Percentiles rank a stretch among this genome's conserved stretches.
Evolutionary conservation across 2,329 filamentous ascomycete species (phyloP).

Genomic region (Talaromyces funiculosus): DNA sequence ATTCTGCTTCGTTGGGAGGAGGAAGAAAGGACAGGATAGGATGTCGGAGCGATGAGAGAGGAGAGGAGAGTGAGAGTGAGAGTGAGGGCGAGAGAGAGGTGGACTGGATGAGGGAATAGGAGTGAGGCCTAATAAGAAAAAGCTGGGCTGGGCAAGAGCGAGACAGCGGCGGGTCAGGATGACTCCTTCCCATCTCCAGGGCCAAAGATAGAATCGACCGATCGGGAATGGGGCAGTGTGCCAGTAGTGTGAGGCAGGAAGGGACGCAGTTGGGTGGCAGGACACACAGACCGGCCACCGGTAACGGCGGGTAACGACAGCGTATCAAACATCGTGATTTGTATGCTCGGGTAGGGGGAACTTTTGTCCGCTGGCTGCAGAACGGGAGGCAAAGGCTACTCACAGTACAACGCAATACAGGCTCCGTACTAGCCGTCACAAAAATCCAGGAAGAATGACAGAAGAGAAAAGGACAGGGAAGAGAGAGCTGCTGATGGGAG

Average conservation of each 20-base stretch:
- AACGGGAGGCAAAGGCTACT: background rate
- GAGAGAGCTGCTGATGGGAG: background rate
- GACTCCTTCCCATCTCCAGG: conserved; percentile 14
- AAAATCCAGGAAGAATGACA: background rate
- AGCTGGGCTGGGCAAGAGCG: background rate
- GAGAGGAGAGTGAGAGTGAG: background rate
- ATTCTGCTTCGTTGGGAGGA: background rate
- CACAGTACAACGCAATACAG: background rate
- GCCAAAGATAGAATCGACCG: conserved; percentile 18
- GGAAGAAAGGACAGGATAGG: conserved; percentile 5
- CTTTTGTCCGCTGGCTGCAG: background rate
- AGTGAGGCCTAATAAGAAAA: conserved; percentile 3
- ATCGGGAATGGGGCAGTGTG: background rate
- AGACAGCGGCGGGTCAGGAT: background rate
- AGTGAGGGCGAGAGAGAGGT: no score
- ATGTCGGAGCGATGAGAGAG: background rate
- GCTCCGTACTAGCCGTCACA: conserved; percentile 2
- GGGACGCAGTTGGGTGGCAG: conserved; percentile 15
- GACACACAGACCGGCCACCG: conserved; percentile 11
- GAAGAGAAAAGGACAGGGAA: background rate
- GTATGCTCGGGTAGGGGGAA: background rate
- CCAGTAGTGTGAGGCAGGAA: conserved; percentile 12
- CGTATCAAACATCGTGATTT: background rate
- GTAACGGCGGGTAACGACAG: conserved; percentile 8
- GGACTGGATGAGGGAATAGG: background rate